Base-by-base conservation (phyloP, 1,139 yeast genomes). In the Saccharomyces hybrid region DNA sequence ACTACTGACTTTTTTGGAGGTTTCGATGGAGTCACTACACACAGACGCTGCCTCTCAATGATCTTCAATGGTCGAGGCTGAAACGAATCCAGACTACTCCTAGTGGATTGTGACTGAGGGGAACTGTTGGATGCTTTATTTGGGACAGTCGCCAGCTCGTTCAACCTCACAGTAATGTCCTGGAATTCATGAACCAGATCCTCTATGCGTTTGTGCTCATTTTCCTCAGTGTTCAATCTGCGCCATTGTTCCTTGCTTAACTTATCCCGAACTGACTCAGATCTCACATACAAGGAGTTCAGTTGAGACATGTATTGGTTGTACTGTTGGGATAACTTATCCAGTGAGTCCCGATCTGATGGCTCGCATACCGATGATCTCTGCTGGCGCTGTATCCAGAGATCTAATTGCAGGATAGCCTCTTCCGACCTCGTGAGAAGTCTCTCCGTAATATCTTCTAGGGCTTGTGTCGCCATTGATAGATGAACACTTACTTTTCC, bases 41-140 rank as follows among this genome's bases (percentile, higher is more conserved):
- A 41, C 8, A 56, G 47, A 24, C 51, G 56, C 38, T 58, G 58
- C 29, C 64, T 60, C 34, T 62, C 62, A 8, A 57, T 63, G 47
- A 64, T 64, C 57, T 62, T 69, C 55, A 59, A 60, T 42, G 68
- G 71, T 57, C 60, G 67, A 51, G 61, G 67, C 51, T 59, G 66
- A 54, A 60, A 69, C 34, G 64, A 70, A 51, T 54, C 65, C 24
- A 55, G 47, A 51, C 59, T 53, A 41, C 58, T 54, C 9, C 53
- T 54, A 3, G 63, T 58, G n/a, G 64, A 59, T 14, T 58, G 55
- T 0, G 64, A 61, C 6, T 58, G 49, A 4, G 67, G 62, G 7
- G 46, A 32, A 27, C 6, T 29, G 12, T 53, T 12, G 50, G 48
- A 19, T 53, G 42, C 21, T 38, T 50, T 16, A 52, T 48, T 50